Evolutionary conservation across 441 rosid species (phyloP).

Genomic region (Erodium texanum): DNA sequence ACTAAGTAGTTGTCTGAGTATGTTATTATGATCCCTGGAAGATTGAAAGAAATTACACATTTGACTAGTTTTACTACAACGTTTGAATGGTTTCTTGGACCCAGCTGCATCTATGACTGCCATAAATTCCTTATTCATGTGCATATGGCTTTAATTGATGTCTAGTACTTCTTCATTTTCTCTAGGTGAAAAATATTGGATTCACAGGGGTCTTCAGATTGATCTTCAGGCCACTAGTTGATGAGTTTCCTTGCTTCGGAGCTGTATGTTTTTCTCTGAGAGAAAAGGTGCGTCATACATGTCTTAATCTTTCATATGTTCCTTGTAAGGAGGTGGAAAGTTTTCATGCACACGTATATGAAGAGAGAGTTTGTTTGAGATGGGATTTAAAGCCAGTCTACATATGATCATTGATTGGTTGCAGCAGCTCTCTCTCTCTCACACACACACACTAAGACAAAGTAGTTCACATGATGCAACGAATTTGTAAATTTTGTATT

Average conservation of each 20-base stretch:
- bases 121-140: neutral
- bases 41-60: neutral
- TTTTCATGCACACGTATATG: neutral
- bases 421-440: neutral
- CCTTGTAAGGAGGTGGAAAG: neutral
- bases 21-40: neutral
- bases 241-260: conserved; percentile 93
- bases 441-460: neutral
- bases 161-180: conserved; percentile 18
- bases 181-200: conserved; percentile 81
- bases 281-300: conserved; percentile 49
- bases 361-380: neutral
- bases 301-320: neutral
- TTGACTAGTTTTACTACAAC: neutral
- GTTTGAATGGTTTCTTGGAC: neutral
- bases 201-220: conserved; percentile 98
- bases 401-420: no score
- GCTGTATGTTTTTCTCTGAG: conserved; percentile 86
- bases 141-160: conserved; percentile 3
- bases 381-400: neutral
- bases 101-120: neutral
- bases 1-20: neutral
- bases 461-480: neutral
- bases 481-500: neutral
- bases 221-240: conserved; percentile 88